These are phyloP conservation scores for Trichosanthes cucumerina DNA, from an alignment of 306 rosid genomes.

Conservation along the genomic window DNA sequence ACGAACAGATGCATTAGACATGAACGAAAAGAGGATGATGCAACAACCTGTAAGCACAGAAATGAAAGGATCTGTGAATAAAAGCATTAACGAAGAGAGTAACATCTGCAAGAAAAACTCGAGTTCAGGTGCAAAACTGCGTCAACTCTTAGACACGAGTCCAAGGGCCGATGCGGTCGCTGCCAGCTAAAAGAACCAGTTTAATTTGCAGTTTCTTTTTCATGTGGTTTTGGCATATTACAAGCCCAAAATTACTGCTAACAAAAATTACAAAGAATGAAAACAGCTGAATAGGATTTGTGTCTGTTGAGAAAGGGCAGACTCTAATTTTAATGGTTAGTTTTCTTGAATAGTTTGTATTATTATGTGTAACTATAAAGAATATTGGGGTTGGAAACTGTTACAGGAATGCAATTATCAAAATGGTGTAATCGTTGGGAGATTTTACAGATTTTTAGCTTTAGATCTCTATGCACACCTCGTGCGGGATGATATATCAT, in stretches of 20 bases:
- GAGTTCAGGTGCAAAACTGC: conserved; percentile 68
- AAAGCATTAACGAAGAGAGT: conserved; percentile 42
- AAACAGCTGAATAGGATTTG: conserved; percentile 27
- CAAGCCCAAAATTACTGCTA: conserved; percentile 80
- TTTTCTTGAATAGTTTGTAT: not conserved
- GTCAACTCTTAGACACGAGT: conserved; percentile 70
- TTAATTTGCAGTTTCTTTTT: conserved; percentile 16
- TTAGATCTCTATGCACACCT: not conserved
- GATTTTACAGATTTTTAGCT: not conserved
- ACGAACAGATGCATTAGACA: conserved; percentile 37
- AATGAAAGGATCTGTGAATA: conserved; percentile 50
- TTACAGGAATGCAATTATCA: not conserved
- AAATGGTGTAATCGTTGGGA: not conserved
- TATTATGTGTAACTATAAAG: conserved; percentile 6
- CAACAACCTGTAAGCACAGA: conserved; percentile 53
- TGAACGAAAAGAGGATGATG: conserved; percentile 40
- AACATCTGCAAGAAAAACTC: conserved; percentile 52
- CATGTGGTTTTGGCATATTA: conserved; percentile 94
- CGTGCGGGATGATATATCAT: not conserved
- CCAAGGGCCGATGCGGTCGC: conserved; percentile 83
- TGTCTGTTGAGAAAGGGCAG: conserved; percentile 4
- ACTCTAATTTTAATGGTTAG: conserved; percentile 36
- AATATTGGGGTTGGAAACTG: not conserved
- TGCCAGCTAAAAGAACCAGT: conserved; percentile 53
- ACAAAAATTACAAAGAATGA: conserved; percentile 41